Evolutionary conservation across 306 rosid genomes (phyloP), one percentile per base, ranked within the genome.

Genomic region (Canavalia ensiformis): DNA sequence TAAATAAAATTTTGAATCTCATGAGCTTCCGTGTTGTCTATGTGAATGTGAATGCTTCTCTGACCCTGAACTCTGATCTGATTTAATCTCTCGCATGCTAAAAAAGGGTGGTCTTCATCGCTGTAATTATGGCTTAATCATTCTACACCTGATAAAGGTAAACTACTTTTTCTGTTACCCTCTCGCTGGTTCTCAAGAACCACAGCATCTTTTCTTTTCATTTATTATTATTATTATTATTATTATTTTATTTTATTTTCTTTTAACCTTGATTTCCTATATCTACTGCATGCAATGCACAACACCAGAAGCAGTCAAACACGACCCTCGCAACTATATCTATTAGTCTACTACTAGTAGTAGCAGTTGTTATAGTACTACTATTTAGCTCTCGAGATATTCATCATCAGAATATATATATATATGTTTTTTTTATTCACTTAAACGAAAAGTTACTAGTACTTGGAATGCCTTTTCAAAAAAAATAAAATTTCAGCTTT

Each of bases 121-220:
- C 82, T 83, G 88, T 91, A 88, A 92, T 88, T 89, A 91, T 92
- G 64, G 87, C 80, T 71, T 85, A 91, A 94, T 90, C 97, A 94
- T 91, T 87, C 85, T 58, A 31, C 69, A 9, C 70, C 86, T 71
- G 81, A 82, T 81, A 84, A 92, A 94, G 97, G 91, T 71, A 33
- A 81, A 42, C 7, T 8, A 72, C 98, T 92, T 94, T 88, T 84
- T 87, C 87, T 34, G 83, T 60, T 34, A 47, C 74, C 10, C 9
- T 7, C 25, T 68, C 74, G 34, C 74, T 62, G 4, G 30, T 47
- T 57, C 85, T 54, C 49, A 76, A 69, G 50, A 50, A 49, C 74
- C 73, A 45, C 50, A 31, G 30, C 74, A 70, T 52, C 73, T 8
- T 29, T 46, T 57, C 76, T 87, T 56, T 18, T 18, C 25, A 18